phyloP scores from a whole-genome alignment of 2,329 filamentous ascomycete genomes.

The Macrophomina pseudophaseolina region DNA sequence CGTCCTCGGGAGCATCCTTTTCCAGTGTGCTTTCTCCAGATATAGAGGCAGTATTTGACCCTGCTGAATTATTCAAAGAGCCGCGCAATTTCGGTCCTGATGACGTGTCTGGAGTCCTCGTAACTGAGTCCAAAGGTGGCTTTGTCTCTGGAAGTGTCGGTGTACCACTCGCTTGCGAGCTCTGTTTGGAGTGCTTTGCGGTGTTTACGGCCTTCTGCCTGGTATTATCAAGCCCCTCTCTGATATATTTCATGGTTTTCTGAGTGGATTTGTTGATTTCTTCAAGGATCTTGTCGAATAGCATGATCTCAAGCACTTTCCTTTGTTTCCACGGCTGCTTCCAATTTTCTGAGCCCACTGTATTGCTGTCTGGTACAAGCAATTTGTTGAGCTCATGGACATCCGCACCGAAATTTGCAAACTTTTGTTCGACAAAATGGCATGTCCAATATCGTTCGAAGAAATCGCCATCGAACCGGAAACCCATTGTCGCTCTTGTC shows the following conservation, averaged over 20 bases:
- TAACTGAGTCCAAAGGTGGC: too few relatives aligned
- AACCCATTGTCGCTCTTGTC: slow-evolving; percentile 27
- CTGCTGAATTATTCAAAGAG: too few relatives aligned
- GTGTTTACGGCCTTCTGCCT: not conserved
- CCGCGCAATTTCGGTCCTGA: too few relatives aligned
- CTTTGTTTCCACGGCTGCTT: slow-evolving; percentile 34
- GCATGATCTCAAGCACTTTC: slow-evolving; percentile 37
- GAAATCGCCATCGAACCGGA: slow-evolving; percentile 40
- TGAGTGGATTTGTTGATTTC: slow-evolving; percentile 12
- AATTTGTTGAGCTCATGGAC: not conserved
- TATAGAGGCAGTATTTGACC: too few relatives aligned
- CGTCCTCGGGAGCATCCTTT: not conserved
- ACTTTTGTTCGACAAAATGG: slow-evolving; percentile 29
- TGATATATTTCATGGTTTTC: not conserved
- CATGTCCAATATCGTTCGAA: slow-evolving; percentile 44
- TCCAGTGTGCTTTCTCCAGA: too few relatives aligned
- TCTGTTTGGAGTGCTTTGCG: too few relatives aligned
- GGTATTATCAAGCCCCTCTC: not conserved
- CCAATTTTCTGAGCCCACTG: too few relatives aligned
- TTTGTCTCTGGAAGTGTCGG: too few relatives aligned
- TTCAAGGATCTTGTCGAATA: slow-evolving; percentile 33
- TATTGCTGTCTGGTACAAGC: too few relatives aligned
- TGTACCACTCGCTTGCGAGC: too few relatives aligned
- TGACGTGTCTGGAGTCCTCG: too few relatives aligned
- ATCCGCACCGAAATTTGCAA: not conserved